A percentile compares a stretch with the other conserved stretches of the same genome.
These are phyloP conservation scores for Prunus dulcis DNA, from an alignment of 306 rosid species.

Conservation along the genomic window DNA sequence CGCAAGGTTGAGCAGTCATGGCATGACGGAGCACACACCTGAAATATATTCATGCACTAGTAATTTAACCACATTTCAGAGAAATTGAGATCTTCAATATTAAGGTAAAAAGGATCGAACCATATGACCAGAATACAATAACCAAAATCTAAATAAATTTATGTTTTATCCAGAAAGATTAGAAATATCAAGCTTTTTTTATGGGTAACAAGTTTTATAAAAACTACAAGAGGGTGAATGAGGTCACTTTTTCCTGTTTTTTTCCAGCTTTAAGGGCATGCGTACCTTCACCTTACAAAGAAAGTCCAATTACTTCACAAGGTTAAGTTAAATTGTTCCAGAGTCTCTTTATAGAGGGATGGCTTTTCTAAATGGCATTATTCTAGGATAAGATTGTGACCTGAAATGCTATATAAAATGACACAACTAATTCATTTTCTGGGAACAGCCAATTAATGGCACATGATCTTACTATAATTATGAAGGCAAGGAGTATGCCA, in stretches of 20 bases:
- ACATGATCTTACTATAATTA: neutral
- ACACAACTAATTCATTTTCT: neutral
- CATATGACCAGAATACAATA: neutral
- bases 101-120: neutral
- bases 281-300: too few relatives aligned
- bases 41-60: slow-evolving; percentile 10
- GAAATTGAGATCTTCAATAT: neutral
- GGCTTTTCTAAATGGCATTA: neutral
- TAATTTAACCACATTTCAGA: slow-evolving; percentile 17
- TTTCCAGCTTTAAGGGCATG: too few relatives aligned
- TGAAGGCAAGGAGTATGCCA: neutral
- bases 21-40: slow-evolving; percentile 99
- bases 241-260: too few relatives aligned
- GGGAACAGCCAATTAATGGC: neutral
- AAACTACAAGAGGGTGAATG: neutral
- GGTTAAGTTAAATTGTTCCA: neutral
- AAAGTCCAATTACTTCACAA: too few relatives aligned
- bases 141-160: neutral
- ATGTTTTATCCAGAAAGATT: neutral
- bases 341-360: too few relatives aligned
- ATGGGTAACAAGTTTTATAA: neutral
- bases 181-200: neutral
- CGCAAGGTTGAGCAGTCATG: slow-evolving; percentile 95
- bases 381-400: neutral
- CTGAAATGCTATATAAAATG: neutral